Evolutionary conservation across 306 rosid species (phyloP).

Genomic region (Herpetospermum pedunculosum): DNA sequence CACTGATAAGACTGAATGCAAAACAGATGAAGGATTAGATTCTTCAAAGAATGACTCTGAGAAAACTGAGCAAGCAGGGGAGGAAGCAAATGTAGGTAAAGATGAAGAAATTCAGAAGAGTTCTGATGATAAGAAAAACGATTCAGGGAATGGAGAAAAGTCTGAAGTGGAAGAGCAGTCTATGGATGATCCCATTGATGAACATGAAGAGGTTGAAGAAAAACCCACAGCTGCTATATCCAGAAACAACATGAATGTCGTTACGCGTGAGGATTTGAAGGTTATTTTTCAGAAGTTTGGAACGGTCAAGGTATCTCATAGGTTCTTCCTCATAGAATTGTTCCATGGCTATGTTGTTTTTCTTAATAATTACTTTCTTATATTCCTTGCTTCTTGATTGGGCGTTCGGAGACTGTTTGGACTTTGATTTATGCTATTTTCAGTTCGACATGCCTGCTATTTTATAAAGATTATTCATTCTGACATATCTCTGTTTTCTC

Average conservation of each 20-base stretch:
- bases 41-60: slow-evolving; percentile 17
- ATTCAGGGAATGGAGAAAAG: slow-evolving; percentile 25
- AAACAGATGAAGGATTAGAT: slow-evolving; percentile 17
- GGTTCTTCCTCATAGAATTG: background rate
- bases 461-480: slow-evolving; percentile 7
- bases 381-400: background rate
- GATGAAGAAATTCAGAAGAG: slow-evolving; percentile 21
- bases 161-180: slow-evolving; percentile 27
- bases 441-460: too few species aligned
- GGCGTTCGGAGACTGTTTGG: background rate
- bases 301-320: slow-evolving; percentile 47
- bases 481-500: background rate
- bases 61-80: slow-evolving; percentile 1
- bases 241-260: slow-evolving; percentile 63
- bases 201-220: slow-evolving; percentile 27
- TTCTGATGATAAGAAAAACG: slow-evolving; percentile 17
- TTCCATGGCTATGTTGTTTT: background rate
- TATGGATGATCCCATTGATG: slow-evolving; percentile 17
- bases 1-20: slow-evolving; percentile 10
- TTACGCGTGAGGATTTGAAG: slow-evolving; percentile 81
- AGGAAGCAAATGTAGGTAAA: slow-evolving; percentile 13
- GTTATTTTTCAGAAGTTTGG: slow-evolving; percentile 58
- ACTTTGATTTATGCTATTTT: background rate
- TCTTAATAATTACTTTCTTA: background rate
- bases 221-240: slow-evolving; percentile 28